These are phyloP conservation scores for Nemania sp. DNA, from an alignment of 2,329 filamentous ascomycete genomes.

Conservation along the genomic window DNA sequence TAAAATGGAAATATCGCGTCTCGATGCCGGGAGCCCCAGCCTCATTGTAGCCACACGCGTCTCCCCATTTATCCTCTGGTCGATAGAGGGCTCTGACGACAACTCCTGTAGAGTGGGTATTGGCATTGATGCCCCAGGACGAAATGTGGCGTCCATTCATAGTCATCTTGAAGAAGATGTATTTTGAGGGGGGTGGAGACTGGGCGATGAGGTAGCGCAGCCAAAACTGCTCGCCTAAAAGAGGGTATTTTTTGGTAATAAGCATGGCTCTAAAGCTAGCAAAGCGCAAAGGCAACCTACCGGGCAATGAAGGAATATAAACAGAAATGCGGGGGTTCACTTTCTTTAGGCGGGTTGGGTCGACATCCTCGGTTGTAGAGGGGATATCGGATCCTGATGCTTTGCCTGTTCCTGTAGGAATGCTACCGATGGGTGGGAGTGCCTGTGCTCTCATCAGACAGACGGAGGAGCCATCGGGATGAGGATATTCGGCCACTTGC, in stretches of 20 bases:
- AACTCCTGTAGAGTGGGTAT: constrained; percentile 52
- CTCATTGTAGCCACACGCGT: constrained; percentile 52
- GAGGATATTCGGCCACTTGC: constrained; percentile 65
- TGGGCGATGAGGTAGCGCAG: constrained; percentile 61
- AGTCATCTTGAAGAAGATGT: constrained; percentile 66
- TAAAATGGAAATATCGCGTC: constrained; percentile 64
- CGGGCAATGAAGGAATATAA: constrained; percentile 67
- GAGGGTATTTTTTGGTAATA: constrained; percentile 6
- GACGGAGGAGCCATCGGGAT: constrained; percentile 63
- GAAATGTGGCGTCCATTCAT: constrained; percentile 66
- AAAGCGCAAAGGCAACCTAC: constrained; percentile 50
- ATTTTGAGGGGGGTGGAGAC: constrained; percentile 52
- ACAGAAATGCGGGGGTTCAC: constrained; percentile 62
- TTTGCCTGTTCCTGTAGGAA: constrained; percentile 18
- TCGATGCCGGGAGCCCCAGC: constrained; percentile 58
- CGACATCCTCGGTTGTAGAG: constrained; percentile 45
- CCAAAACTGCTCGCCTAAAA: constrained; percentile 64
- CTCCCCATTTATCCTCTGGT: constrained; percentile 58
- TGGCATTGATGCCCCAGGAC: constrained; percentile 64
- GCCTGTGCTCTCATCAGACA: constrained; percentile 47
- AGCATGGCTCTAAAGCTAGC: constrained; percentile 1
- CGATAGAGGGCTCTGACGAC: constrained; percentile 63
- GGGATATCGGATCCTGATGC: constrained; percentile 36
- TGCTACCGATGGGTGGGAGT: constrained; percentile 19
- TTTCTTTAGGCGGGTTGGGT: constrained; percentile 50